Evolutionary conservation across 345 rosid genomes (phyloP).

Genomic region (Physaria fendleri): DNA sequence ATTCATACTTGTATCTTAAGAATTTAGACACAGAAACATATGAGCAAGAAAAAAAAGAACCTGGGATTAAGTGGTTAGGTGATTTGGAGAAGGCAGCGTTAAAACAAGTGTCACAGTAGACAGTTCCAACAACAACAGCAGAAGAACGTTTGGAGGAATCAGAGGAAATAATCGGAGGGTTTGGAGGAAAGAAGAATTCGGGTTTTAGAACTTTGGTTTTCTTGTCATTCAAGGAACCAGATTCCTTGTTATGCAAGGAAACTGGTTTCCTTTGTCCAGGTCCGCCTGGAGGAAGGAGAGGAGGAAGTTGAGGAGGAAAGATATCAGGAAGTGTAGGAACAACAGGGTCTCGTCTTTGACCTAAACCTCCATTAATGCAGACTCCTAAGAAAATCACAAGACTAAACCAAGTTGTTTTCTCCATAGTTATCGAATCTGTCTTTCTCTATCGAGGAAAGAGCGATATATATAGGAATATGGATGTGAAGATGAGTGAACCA

Average conservation of each 20-base stretch:
- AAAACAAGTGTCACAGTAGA: constrained; percentile 87
- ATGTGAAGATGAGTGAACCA: constrained; percentile 19
- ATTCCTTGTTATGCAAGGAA: constrained; percentile 18
- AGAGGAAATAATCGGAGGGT: constrained; percentile 30
- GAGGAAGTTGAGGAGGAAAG: constrained; percentile 36
- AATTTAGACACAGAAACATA: not conserved
- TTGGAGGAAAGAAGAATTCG: constrained; percentile 25
- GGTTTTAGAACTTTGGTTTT: constrained; percentile 25
- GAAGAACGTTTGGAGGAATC: constrained; percentile 35
- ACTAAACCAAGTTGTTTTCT: constrained; percentile 20
- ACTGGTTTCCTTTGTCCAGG: not conserved
- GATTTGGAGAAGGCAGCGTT: constrained; percentile 41
- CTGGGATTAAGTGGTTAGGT: constrained; percentile 67
- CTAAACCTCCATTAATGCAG: not conserved
- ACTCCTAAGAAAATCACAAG: constrained; percentile 14
- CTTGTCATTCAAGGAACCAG: constrained; percentile 4
- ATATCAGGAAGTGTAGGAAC: constrained; percentile 39
- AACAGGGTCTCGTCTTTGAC: constrained; percentile 15
- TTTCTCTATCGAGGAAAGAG: not conserved
- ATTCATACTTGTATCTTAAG: not conserved
- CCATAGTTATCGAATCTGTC: constrained; percentile 16
- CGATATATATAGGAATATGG: constrained; percentile 3
- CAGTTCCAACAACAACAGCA: constrained; percentile 75
- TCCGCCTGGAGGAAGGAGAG: constrained; percentile 15
- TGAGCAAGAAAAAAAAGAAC: constrained; percentile 22